These are phyloP conservation scores for Punctularia strigosozonata DNA, from an alignment of 768 basidiomycete species.

Conservation along the genomic window DNA sequence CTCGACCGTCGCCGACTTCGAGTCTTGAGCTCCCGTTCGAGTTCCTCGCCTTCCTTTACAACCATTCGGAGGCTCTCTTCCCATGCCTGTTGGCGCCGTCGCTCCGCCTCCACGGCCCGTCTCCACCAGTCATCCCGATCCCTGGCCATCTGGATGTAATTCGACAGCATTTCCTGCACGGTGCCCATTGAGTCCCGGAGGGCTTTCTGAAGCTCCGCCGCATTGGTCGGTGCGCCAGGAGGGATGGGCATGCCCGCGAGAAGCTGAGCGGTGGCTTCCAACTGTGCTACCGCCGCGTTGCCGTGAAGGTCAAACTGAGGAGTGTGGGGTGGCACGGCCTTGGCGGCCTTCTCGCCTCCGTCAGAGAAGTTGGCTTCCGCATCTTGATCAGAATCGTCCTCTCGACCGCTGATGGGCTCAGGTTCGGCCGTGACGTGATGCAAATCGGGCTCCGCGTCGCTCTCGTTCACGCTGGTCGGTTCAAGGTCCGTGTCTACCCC, in stretches of 20 bases:
- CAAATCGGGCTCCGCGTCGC: too few species aligned
- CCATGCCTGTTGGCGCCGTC: constrained; percentile 61
- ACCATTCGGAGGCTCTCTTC: constrained; percentile 84
- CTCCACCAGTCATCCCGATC: constrained; percentile 80
- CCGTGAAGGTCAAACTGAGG: constrained; percentile 52
- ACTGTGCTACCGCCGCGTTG: constrained; percentile 59
- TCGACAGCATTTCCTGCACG: constrained; percentile 47
- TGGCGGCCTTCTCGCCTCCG: constrained; percentile 25
- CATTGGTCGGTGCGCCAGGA: constrained; percentile 10
- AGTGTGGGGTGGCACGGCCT: constrained; percentile 42
- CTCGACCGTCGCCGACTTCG: constrained; percentile 50
- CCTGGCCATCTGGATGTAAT: constrained; percentile 57
- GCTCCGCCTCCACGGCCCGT: constrained; percentile 50
- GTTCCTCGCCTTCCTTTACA: constrained; percentile 71
- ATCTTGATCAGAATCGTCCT: too few species aligned
- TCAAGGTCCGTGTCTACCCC: too few species aligned
- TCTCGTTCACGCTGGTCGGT: too few species aligned
- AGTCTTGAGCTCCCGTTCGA: constrained; percentile 69
- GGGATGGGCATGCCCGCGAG: too few species aligned
- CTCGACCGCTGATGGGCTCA: too few species aligned
- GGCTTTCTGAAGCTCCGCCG: constrained; percentile 32
- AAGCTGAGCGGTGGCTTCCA: constrained; percentile 65
- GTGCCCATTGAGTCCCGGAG: constrained; percentile 47
- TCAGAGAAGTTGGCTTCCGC: constrained; percentile 34
- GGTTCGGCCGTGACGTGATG: too few species aligned